Percentiles rank a stretch among this genome's conserved stretches.
These are phyloP conservation scores for Mortierella antarctica DNA, from an alignment of 192 early-diverging fungal species.

Conservation along the genomic window DNA sequence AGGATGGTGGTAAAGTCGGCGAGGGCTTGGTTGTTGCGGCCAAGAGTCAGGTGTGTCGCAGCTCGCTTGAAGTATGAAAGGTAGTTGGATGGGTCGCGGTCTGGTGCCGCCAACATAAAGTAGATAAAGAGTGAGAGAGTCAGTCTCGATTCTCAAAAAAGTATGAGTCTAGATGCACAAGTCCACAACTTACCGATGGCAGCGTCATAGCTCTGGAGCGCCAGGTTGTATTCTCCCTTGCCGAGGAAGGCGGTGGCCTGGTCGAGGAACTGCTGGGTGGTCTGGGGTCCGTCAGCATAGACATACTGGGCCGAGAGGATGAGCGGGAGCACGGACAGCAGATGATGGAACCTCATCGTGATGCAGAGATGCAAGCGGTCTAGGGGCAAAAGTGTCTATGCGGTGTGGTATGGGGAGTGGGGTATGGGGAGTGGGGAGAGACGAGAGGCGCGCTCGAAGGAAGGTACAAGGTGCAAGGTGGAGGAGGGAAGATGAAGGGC, in stretches of 20 bases:
- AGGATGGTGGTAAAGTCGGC: slow-evolving; percentile 87
- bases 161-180: too few relatives aligned
- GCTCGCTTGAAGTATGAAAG: slow-evolving; percentile 91
- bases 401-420: too few relatives aligned
- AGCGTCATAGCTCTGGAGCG: slow-evolving; percentile 69
- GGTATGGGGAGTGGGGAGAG: too few relatives aligned
- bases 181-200: slow-evolving; percentile 75
- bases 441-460: too few relatives aligned
- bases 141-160: background rate
- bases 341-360: slow-evolving; percentile 41
- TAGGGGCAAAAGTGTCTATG: too few relatives aligned
- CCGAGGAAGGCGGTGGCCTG: slow-evolving; percentile 55
- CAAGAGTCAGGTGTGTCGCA: slow-evolving; percentile 81
- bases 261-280: slow-evolving; percentile 55
- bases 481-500: too few relatives aligned
- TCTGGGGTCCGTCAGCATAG: slow-evolving; percentile 39
- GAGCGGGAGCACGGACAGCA: slow-evolving; percentile 38
- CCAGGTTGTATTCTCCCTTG: slow-evolving; percentile 65
- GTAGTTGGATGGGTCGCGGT: slow-evolving; percentile 83
- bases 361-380: too few relatives aligned
- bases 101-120: slow-evolving; percentile 31
- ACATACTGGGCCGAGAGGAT: slow-evolving; percentile 34
- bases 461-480: too few relatives aligned
- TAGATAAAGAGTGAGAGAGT: background rate
- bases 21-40: slow-evolving; percentile 76